Evolutionary conservation across 306 rosid species (phyloP).

Genomic region (Rosa persica): DNA sequence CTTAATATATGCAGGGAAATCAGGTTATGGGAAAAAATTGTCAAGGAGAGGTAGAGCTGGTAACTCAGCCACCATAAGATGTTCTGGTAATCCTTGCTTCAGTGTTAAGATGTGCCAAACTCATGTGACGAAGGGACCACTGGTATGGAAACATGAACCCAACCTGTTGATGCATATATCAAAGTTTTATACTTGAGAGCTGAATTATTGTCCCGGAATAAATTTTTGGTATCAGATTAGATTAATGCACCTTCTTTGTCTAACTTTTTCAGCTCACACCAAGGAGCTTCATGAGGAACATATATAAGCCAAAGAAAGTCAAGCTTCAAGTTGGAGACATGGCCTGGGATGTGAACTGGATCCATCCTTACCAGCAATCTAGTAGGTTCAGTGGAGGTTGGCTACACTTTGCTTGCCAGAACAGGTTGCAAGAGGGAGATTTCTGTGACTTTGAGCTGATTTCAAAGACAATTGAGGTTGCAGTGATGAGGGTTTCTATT

Average conservation of each 20-base stretch:
- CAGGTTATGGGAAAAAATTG: not conserved
- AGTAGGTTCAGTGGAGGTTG: conserved; percentile 5
- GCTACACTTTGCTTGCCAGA: not conserved
- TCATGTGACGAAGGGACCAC: not conserved
- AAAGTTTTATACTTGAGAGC: not conserved
- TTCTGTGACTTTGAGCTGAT: not conserved
- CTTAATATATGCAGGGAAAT: not conserved
- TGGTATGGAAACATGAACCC: not conserved
- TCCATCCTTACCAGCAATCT: not conserved
- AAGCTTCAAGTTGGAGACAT: not conserved
- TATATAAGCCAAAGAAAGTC: not conserved
- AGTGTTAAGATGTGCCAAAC: not conserved
- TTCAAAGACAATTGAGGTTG: not conserved
- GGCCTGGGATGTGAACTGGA: not conserved
- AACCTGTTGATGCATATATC: not conserved
- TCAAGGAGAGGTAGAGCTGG: not conserved
- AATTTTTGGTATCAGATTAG: not conserved
- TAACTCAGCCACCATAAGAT: not conserved
- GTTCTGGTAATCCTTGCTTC: not conserved
- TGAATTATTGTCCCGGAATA: too few relatives aligned
- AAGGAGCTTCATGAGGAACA: not conserved
- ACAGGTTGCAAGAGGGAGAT: not conserved
- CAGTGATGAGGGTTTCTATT: not conserved
- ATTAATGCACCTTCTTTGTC: not conserved
- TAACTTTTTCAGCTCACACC: not conserved